Conservation (phyloP, 2,329 filamentous ascomycete species). For the Boeremia lycopersici region DNA sequence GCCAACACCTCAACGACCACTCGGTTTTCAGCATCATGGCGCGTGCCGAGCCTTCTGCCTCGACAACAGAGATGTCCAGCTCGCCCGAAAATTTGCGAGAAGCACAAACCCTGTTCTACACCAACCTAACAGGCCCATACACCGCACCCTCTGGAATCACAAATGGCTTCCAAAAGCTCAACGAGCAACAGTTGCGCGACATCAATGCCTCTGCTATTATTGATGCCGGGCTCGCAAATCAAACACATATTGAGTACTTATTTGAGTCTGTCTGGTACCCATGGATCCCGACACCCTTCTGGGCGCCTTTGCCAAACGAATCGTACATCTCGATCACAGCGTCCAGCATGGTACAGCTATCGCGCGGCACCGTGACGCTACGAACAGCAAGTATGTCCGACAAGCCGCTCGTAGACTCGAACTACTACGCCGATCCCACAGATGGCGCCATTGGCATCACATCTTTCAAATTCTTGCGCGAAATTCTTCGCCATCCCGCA, state of each 20-base stretch:
- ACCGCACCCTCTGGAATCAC: constrained; percentile 41
- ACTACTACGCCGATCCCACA: constrained; percentile 41
- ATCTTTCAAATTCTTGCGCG: constrained; percentile 40
- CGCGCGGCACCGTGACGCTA: constrained; percentile 47
- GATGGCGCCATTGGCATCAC: constrained; percentile 45
- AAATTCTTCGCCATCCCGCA: constrained; percentile 31
- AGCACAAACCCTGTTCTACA: constrained; percentile 35
- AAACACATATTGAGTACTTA: constrained; percentile 38
- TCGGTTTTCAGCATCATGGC: constrained; percentile 37
- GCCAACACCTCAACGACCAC: constrained; percentile 33
- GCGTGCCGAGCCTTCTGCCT: constrained; percentile 26
- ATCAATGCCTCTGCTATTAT: constrained; percentile 28
- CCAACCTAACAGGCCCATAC: constrained; percentile 36
- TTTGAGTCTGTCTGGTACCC: constrained; percentile 35
- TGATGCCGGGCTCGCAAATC: constrained; percentile 27
- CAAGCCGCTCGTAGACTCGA: constrained; percentile 43
- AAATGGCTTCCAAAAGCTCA: constrained; percentile 37
- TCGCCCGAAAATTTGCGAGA: constrained; percentile 29
- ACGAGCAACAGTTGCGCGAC: constrained; percentile 23
- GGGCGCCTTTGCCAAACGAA: constrained; percentile 37
- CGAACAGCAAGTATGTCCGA: constrained; percentile 35
- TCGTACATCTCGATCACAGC: constrained; percentile 45
- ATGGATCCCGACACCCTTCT: constrained; percentile 36
- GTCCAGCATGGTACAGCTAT: constrained; percentile 32
- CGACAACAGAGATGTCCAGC: constrained; percentile 31